A percentile compares a stretch with the other conserved stretches of the same genome.
phyloP scores from a whole-genome alignment of 73 alveolate species.

The Durusdinium trenchii region DNA sequence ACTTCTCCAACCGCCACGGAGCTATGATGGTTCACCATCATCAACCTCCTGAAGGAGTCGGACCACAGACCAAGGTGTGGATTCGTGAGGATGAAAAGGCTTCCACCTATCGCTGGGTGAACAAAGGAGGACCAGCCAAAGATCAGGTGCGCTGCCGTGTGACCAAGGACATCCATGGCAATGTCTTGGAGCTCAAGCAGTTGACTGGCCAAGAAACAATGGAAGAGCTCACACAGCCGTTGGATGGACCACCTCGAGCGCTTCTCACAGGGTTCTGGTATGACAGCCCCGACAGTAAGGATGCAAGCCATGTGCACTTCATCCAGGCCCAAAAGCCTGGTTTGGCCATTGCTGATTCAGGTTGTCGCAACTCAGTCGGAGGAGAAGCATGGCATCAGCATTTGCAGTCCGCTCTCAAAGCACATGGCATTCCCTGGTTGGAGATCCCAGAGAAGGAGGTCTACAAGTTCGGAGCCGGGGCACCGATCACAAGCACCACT shows the following conservation, averaged over 20 bases:
- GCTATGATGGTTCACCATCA: background rate
- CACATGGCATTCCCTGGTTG: background rate
- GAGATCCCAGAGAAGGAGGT: background rate
- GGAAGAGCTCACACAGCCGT: background rate
- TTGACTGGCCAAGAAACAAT: background rate
- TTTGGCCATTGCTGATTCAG: slow-evolving; percentile 7
- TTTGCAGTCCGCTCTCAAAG: background rate
- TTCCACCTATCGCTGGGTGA: background rate
- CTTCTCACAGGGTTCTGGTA: background rate
- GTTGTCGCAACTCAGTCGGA: slow-evolving; percentile 35
- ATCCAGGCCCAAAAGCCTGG: background rate
- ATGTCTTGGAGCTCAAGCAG: background rate
- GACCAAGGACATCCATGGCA: background rate
- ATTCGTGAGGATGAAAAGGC: background rate
- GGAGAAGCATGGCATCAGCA: slow-evolving; percentile 15
- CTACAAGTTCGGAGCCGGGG: slow-evolving; percentile 13
- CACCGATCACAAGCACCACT: background rate
- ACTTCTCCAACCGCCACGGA: slow-evolving; percentile 5
- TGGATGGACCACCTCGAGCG: background rate
- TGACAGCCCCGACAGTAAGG: background rate
- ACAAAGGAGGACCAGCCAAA: background rate
- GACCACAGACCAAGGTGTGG: background rate
- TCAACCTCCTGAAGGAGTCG: background rate
- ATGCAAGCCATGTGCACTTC: background rate
- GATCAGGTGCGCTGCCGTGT: background rate